Evolutionary conservation across 1,284 basidiomycete genomes (phyloP).

Genomic region (Lignosus rhinocerotis): DNA sequence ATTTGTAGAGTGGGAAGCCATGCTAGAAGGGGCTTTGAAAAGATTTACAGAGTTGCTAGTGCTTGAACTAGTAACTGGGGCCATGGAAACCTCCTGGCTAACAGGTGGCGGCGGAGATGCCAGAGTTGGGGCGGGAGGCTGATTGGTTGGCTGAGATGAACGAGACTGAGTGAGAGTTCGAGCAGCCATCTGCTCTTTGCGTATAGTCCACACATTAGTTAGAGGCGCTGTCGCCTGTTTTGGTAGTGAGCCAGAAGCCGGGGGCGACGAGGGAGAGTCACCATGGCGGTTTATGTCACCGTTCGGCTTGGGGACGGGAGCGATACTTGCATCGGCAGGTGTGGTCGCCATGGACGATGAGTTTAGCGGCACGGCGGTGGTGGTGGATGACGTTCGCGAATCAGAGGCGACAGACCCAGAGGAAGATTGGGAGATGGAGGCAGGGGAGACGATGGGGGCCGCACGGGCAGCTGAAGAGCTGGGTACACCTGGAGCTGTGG

Average conservation of each 20-base stretch:
- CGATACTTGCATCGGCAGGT: conserved; percentile 3
- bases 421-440: conserved; percentile 22
- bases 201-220: conserved; percentile 51
- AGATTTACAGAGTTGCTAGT: conserved; percentile 6
- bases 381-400: conserved; percentile 11
- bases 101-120: conserved; percentile 4
- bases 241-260: conserved; percentile 4
- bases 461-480: conserved; percentile 20
- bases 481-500: conserved; percentile 13
- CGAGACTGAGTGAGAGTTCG: conserved; percentile 23
- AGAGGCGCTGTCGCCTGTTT: conserved; percentile 28
- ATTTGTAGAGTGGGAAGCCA: conserved; percentile 6
- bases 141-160: conserved; percentile 10
- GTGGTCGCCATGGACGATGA: conserved; percentile 10
- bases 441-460: conserved; percentile 7
- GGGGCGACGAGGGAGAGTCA: conserved; percentile 14
- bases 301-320: conserved; percentile 16
- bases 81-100: not conserved
- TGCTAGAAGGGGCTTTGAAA: conserved; percentile 2
- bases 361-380: conserved; percentile 15
- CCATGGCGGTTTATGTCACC: conserved; percentile 24
- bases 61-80: conserved; percentile 8
- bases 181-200: conserved; percentile 49
- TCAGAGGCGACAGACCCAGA: conserved; percentile 6
- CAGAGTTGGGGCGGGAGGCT: not conserved